Percentiles rank a stretch among this genome's conserved stretches.
Conservation (phyloP, 768 basidiomycete species). For the Suillus decipiens region DNA sequence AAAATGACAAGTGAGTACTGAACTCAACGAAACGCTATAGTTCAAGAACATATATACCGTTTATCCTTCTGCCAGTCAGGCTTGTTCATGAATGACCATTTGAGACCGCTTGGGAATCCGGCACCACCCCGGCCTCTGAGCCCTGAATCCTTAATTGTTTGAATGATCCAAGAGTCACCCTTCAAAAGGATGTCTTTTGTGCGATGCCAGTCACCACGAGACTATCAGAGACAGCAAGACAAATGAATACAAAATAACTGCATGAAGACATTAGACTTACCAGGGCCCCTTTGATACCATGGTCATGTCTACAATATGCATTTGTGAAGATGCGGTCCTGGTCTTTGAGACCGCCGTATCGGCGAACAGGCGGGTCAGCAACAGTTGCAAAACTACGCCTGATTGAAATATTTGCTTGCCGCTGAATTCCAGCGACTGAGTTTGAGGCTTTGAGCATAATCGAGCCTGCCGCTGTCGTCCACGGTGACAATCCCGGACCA, state of each 20-base stretch:
- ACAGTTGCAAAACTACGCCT: constrained; percentile 62
- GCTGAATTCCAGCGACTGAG: constrained; percentile 25
- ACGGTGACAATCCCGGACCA: constrained; percentile 12
- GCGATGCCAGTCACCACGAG: constrained; percentile 96
- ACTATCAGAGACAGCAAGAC: constrained; percentile 40
- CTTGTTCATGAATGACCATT: constrained; percentile 99
- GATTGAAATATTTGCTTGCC: constrained; percentile 17
- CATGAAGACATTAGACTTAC: constrained; percentile 43
- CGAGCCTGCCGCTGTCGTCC: constrained; percentile 19
- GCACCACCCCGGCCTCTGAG: constrained; percentile 95
- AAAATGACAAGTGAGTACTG: background rate
- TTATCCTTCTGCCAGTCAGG: constrained; percentile 97
- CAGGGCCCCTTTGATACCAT: constrained; percentile 90
- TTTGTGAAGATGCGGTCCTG: constrained; percentile 96
- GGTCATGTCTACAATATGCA: constrained; percentile 84
- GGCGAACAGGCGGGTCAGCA: constrained; percentile 82
- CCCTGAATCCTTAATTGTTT: constrained; percentile 94
- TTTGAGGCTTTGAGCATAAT: constrained; percentile 32
- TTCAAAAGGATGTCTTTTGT: constrained; percentile 96
- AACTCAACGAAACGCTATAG: background rate
- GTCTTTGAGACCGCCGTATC: constrained; percentile 93
- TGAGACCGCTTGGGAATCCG: constrained; percentile 94
- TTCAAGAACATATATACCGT: constrained; percentile 45
- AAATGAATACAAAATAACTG: constrained; percentile 5
- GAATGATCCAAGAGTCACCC: constrained; percentile 97